Base-by-base conservation (phyloP, 2,329 filamentous ascomycete genomes). In the Periconia macrospinosa region DNA sequence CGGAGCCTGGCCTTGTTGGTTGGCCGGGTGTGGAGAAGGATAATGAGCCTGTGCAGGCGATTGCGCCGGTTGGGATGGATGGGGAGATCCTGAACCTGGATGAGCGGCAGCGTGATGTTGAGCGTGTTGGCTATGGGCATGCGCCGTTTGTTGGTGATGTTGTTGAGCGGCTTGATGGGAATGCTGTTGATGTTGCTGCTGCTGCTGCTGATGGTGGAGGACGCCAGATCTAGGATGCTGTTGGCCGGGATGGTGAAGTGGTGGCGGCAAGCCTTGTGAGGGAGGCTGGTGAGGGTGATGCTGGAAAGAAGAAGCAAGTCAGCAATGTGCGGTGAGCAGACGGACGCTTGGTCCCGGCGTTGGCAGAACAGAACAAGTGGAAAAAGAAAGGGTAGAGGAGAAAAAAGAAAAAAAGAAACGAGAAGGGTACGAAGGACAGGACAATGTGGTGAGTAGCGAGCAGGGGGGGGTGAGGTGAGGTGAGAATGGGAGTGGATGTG, bases 111-210 rank as follows among this genome's bases (percentile, higher is more conserved):
- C 70, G 65, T 81, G 79, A 58, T 69, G 67, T 45, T 69, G 68
- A 23, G n/a, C 66, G 65, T 80, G 78, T 60, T 68, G 66, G 63
- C 80, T 79, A 61, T 89, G 87, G 66, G 90, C 86, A 68, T 90
- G 86, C 68, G 87, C 83, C 60, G 88, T 86, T 72, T 89, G 85
- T 66, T 86, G 83, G 73, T 89, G 86, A 63, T 89, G 88, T 44
- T 65, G 68, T 53, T 37, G 33, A 37, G 33, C 33, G 8, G 23
- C 23, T 27, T 27, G 23, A 8, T 27, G 23, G 5, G 23, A 27
- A 5, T 81, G 79, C 59, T 67, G 66, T 43, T 68, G 66, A 27
- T 37, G 33, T n/a, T 70, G 66, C 65, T 80, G 78, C 60, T 68
- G 65, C 33, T 37, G 33, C 33, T 37, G 33, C 33, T 37, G 41